Base-by-base conservation (phyloP, 106 monocot genomes). In the Hemerocallis citrina region DNA sequence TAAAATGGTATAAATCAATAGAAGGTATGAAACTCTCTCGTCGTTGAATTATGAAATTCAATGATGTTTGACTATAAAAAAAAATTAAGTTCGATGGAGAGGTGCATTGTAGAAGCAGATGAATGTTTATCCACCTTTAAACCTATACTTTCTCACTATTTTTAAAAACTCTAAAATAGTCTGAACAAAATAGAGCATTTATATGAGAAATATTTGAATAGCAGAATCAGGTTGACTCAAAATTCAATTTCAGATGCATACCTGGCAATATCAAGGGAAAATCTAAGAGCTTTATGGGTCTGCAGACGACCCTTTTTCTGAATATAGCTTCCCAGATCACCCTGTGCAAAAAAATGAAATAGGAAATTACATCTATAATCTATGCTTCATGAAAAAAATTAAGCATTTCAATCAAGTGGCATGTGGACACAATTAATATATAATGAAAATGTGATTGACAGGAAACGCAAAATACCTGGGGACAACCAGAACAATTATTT, bases 241-340 rank as follows among this genome's bases (percentile, higher is more conserved):
- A 54, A 16, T 54, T 54, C 30, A 31, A 31, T 39, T 39, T 59
- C 29, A 30, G 50, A 56, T 36, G 33, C 77, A 65, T 79, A 57
- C 96, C 96, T 91, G 65, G 91, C 96, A 77, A 96, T 91, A 61
- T 91, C 84, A 67, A 84, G 81, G 15, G 96, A 79, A 60, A 79
- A 96, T 82, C 68, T 73, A 60, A 96, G 74, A 55, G 69, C 67
- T 75, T 91, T 91, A 46, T 79, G 74, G n/a, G 59, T 34, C 32
- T 66, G 68, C 38, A 91, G 33, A 63, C 81, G 81, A 19, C 91
- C 87, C 75, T 91, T 96, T 65, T 70, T 84, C 68, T 84, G 73
- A 62, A 96, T 59, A 62, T 96, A 91, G 59, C 72, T 87, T 33
- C 64, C 77, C 14, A 96, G 69, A 77, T 96, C 84, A 62, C 96